Evolutionary conservation across 352 stramenopile species (phyloP).

Genomic region (Phytophthora melonis): DNA sequence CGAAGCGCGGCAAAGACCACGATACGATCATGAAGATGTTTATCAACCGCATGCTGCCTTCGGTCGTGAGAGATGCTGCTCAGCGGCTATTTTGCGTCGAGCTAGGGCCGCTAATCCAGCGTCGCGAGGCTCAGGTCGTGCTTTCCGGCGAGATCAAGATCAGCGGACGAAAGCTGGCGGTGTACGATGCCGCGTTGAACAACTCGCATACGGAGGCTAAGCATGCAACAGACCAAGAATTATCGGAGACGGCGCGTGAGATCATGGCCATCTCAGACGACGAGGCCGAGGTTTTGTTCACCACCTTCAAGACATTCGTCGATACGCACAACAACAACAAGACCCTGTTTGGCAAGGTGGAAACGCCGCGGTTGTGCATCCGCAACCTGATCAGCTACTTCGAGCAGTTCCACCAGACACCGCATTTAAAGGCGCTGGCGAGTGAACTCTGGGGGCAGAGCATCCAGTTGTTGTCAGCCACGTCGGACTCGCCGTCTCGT

Average conservation of each 20-base stretch:
- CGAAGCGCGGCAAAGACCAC: slow-evolving; percentile 67
- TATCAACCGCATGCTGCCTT: slow-evolving; percentile 76
- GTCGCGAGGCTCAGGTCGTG: slow-evolving; percentile 61
- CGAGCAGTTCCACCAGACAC: slow-evolving; percentile 59
- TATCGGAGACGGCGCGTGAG: slow-evolving; percentile 54
- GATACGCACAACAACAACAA: slow-evolving; percentile 65
- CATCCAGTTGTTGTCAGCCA: slow-evolving; percentile 50
- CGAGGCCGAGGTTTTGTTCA: slow-evolving; percentile 55
- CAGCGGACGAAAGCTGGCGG: slow-evolving; percentile 55
- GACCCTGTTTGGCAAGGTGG: slow-evolving; percentile 49
- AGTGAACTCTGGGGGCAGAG: slow-evolving; percentile 67
- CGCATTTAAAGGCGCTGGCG: slow-evolving; percentile 53
- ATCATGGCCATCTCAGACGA: slow-evolving; percentile 62
- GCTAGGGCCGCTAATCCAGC: slow-evolving; percentile 64
- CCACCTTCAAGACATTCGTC: slow-evolving; percentile 63
- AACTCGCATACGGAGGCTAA: slow-evolving; percentile 14
- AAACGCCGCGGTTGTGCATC: slow-evolving; percentile 61
- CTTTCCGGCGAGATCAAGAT: slow-evolving; percentile 75
- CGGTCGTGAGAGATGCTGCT: slow-evolving; percentile 63
- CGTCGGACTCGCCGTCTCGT: slow-evolving; percentile 36
- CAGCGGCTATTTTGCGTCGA: slow-evolving; percentile 74
- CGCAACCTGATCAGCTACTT: slow-evolving; percentile 76
- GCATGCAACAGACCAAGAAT: slow-evolving; percentile 35
- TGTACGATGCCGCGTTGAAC: slow-evolving; percentile 70
- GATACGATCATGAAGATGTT: slow-evolving; percentile 87